A percentile compares a stretch with the other conserved stretches of the same genome.
Evolutionary conservation across 495 filamentous ascomycete species (phyloP).

Genomic region (Podospora comata): DNA sequence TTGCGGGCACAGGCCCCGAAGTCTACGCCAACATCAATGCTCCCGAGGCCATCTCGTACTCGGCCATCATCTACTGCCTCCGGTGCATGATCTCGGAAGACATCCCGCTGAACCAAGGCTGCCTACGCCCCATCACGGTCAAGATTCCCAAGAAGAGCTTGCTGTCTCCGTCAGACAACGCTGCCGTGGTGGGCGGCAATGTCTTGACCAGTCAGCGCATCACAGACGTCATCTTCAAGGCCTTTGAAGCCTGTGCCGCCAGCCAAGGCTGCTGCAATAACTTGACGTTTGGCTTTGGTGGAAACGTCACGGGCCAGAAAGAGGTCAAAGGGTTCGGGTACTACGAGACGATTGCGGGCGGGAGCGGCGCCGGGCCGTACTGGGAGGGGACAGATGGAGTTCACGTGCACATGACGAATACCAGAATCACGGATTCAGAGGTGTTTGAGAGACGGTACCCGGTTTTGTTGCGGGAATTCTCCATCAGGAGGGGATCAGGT

Average conservation of each 20-base stretch:
- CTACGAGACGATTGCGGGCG: conserved; percentile 96
- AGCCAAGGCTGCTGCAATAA: conserved; percentile 94
- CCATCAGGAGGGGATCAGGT: conserved; percentile 63
- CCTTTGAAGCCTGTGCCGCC: conserved; percentile 86
- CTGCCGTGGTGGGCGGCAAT: conserved; percentile 94
- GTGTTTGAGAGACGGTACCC: conserved; percentile 96
- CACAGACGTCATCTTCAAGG: conserved; percentile 89
- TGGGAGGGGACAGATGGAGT: conserved; percentile 92
- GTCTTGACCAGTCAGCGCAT: conserved; percentile 88
- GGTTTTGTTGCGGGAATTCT: conserved; percentile 79
- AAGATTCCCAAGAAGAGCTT: conserved; percentile 79
- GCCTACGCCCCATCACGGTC: conserved; percentile 82
- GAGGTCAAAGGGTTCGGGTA: conserved; percentile 83
- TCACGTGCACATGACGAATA: conserved; percentile 99
- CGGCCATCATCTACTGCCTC: conserved; percentile 94
- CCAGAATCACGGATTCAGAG: conserved; percentile 91
- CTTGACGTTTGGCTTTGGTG: conserved; percentile 78
- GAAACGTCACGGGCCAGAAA: conserved; percentile 61
- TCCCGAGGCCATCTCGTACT: conserved; percentile 89
- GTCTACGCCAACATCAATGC: conserved; percentile 96
- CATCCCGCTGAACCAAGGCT: conserved; percentile 96
- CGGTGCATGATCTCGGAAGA: conserved; percentile 89
- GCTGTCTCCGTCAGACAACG: conserved; percentile 78
- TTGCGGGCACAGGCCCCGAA: conserved; percentile 84
- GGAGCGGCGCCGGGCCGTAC: conserved; percentile 77